Evolutionary conservation across 164 flowering plant genomes (phyloP).

Genomic region (Vitis rupestris): DNA sequence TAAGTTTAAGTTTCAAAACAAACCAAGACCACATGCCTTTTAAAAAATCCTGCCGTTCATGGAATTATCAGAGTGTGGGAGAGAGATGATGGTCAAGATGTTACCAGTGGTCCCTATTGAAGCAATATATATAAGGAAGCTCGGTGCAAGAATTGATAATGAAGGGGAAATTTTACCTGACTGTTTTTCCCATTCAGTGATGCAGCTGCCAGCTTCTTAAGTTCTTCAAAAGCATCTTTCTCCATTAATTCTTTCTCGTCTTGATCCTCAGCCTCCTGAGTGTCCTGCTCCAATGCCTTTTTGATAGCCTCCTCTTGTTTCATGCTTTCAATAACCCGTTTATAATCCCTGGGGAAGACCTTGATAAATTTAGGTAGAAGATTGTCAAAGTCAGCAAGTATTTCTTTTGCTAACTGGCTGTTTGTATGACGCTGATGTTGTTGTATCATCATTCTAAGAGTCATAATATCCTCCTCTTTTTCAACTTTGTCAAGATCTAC

Average conservation of each 20-base stretch:
- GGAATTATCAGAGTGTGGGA: background rate
- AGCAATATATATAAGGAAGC: too few relatives aligned
- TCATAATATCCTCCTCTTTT: conserved; percentile 82
- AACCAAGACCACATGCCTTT: too few relatives aligned
- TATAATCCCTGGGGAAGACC: conserved; percentile 95
- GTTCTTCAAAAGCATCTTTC: conserved; percentile 96
- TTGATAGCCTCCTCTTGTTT: conserved; percentile 45
- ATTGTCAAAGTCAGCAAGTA: conserved; percentile 70
- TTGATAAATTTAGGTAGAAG: conserved; percentile 87
- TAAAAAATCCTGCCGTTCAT: too few relatives aligned
- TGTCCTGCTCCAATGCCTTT: conserved; percentile 34
- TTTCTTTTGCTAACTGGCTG: conserved; percentile 79
- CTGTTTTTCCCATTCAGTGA: conserved; percentile 36
- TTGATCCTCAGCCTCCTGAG: conserved; percentile 37
- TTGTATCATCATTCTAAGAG: conserved; percentile 89
- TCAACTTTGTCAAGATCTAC: conserved; percentile 98
- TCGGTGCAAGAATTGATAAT: background rate
- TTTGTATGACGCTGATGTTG: conserved; percentile 94
- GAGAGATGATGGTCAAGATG: too few relatives aligned
- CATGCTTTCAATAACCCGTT: conserved; percentile 69
- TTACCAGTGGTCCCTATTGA: too few relatives aligned
- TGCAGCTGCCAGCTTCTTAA: conserved; percentile 79
- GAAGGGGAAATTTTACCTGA: conserved; percentile 31
- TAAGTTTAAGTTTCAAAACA: too few relatives aligned
- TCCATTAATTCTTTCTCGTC: conserved; percentile 64